These are phyloP conservation scores for Onygenales sp. DNA, from an alignment of 2,329 filamentous ascomycete genomes.

Conservation along the genomic window DNA sequence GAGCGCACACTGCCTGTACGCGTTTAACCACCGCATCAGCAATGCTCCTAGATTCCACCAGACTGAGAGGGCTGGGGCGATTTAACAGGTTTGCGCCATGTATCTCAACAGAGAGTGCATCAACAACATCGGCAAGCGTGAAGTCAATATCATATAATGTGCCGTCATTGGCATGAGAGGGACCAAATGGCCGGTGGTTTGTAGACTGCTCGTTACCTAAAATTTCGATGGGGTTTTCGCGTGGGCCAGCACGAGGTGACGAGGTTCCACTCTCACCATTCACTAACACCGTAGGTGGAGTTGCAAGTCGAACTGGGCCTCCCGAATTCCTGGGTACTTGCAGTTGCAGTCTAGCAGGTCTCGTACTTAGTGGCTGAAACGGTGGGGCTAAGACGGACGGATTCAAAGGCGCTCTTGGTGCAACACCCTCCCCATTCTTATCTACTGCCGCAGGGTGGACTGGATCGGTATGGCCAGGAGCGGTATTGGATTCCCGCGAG, in stretches of 20 bases:
- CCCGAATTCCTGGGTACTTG: slow-evolving; percentile 34
- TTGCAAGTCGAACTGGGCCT: slow-evolving; percentile 33
- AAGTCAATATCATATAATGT: slow-evolving; percentile 6
- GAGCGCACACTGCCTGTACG: slow-evolving; percentile 19
- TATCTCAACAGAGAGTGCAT: slow-evolving; percentile 24
- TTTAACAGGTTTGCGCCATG: slow-evolving; percentile 21
- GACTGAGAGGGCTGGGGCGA: slow-evolving; percentile 17
- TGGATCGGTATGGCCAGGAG: background rate
- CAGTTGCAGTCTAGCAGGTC: slow-evolving; percentile 32
- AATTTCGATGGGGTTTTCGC: background rate
- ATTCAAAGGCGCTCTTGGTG: background rate
- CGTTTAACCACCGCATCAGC: slow-evolving; percentile 23
- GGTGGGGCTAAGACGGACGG: slow-evolving; percentile 5
- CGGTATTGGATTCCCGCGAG: background rate
- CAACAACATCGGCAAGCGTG: slow-evolving; percentile 23
- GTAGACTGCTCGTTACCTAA: background rate
- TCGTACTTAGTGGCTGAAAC: slow-evolving; percentile 12
- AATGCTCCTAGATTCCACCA: slow-evolving; percentile 23
- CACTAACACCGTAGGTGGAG: slow-evolving; percentile 31
- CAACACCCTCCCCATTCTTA: background rate
- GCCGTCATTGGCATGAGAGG: too few species aligned
- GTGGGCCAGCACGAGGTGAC: slow-evolving; percentile 2
- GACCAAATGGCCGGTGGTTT: background rate
- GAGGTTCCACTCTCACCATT: slow-evolving; percentile 24
- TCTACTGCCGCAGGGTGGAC: background rate